Conservation (phyloP, 2,329 filamentous ascomycete species). For the Fusarium albosuccineum region DNA sequence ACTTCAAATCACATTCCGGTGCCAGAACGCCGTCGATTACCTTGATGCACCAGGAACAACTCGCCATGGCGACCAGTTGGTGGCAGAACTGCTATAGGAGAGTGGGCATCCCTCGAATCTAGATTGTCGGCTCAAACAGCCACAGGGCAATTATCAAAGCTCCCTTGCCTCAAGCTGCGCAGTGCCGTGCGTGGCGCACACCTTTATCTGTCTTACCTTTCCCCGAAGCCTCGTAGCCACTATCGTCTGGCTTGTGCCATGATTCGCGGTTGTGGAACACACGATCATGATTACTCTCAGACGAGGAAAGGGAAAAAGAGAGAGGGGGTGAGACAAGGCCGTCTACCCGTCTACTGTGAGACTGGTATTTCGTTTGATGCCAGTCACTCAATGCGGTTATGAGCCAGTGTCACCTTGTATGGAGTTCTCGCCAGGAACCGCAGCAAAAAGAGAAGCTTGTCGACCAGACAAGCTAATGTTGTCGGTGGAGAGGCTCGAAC, state of each 20-base stretch:
- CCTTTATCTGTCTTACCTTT: constrained; percentile 32
- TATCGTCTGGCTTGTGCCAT: constrained; percentile 19
- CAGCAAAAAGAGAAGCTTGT: constrained; percentile 11
- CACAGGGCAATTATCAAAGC: constrained; percentile 11
- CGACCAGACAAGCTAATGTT: constrained; percentile 4
- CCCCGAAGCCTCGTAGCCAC: constrained; percentile 26
- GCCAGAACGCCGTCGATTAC: constrained; percentile 6
- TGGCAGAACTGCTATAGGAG: constrained; percentile 12
- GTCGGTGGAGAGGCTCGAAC: constrained; percentile 45
- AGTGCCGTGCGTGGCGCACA: constrained; percentile 23
- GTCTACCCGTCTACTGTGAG: constrained; percentile 22
- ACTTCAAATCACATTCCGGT: constrained; percentile 33
- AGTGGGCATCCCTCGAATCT: constrained; percentile 27
- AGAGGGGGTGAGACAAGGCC: constrained; percentile 25
- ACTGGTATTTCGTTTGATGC: constrained; percentile 22
- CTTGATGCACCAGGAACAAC: constrained; percentile 18
- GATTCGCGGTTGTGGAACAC: constrained; percentile 31
- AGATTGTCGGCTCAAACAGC: constrained; percentile 22
- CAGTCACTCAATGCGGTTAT: not conserved
- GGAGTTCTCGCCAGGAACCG: not conserved
- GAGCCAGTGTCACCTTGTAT: no score
- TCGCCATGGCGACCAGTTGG: constrained; percentile 23
- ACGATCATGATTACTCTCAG: constrained; percentile 26
- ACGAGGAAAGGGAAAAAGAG: constrained; percentile 16
- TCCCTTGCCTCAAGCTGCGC: constrained; percentile 34